Conservation (phyloP, 352 stramenopile species). For the Pilasporangium apinafurcum region DNA sequence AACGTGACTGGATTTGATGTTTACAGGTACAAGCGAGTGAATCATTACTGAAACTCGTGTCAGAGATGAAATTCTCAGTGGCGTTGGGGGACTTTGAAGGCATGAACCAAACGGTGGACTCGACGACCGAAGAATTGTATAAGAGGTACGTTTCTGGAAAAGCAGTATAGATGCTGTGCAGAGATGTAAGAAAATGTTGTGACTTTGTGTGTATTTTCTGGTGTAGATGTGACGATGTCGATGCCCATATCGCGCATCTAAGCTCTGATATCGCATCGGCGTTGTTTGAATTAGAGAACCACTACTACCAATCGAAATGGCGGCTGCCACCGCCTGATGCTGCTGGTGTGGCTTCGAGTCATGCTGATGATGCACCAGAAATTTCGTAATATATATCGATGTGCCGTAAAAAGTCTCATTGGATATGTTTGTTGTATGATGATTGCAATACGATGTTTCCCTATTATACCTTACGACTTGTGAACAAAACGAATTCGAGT, state of each 20-base stretch:
- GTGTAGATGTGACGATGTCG: slow-evolving; percentile 68
- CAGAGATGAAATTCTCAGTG: slow-evolving; percentile 78
- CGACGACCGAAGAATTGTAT: slow-evolving; percentile 56
- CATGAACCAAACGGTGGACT: slow-evolving; percentile 82
- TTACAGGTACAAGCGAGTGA: slow-evolving; percentile 64
- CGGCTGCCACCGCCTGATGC: slow-evolving; percentile 23
- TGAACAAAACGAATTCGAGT: too few species aligned
- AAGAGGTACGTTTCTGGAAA: slow-evolving; percentile 34
- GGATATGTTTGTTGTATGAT: too few species aligned
- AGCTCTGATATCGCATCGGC: slow-evolving; percentile 74
- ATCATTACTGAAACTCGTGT: slow-evolving; percentile 72
- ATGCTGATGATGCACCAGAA: slow-evolving; percentile 1
- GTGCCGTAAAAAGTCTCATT: too few species aligned
- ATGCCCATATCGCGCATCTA: slow-evolving; percentile 70
- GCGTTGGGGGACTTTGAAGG: slow-evolving; percentile 78
- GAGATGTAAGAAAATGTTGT: slow-evolving; percentile 2
- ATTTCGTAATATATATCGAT: background rate
- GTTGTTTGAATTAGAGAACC: slow-evolving; percentile 77
- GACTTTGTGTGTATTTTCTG: background rate
- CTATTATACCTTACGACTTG: too few species aligned
- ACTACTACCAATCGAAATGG: slow-evolving; percentile 85
- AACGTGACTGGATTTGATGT: too few species aligned
- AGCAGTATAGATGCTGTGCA: too few species aligned
- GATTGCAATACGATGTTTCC: too few species aligned
- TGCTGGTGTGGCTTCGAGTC: background rate